Base-by-base conservation (phyloP, 331 rosid genomes). In the Quercus lobata region DNA sequence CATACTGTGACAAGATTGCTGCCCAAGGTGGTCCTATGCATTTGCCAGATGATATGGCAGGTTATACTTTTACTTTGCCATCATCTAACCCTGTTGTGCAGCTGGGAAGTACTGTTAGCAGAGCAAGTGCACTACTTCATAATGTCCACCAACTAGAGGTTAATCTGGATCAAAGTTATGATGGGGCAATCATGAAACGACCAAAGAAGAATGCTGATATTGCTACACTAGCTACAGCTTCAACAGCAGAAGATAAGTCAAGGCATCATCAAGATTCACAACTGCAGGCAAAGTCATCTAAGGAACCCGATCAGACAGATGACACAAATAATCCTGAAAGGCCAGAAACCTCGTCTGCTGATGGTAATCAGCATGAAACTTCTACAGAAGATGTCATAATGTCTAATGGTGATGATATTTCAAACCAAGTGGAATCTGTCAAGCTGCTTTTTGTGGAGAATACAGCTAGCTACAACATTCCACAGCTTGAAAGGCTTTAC, bases 401-500 rank as follows among this genome's bases (percentile, higher is more conserved):
- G 88, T 72, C 78, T 24, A 94, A 91, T 62, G 68, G 19, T 57
- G 93, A 35, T 35, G 7, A 88, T 79, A 78, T 81, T 41, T 81
- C 91, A 22, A 79, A 80, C 60, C 88, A 91, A 76, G 76, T 87
- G 55, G 93, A 90, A 78, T 85, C 92, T 32, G 72, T 90, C 57
- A 83, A 87, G 91, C 87, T 17, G 49, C 85, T 70, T 9, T 84
- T 91, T 57, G 80, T 95, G 62, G 90, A 91, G 80, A 92, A 84
- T 18, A 89, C 89, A 9, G 88, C 81, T 75, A 83, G 76, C 80
- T 91, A 86, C 61, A 82, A 82, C 88, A 83, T 95, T 80, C 97
- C 97, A 18, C 92, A 91, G 85, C 97, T 95, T 21, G 97, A 95
- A 82, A 89, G 97, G 86, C 92, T 95, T n/a, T n/a, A n/a, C n/a